These are phyloP conservation scores for Wickerhamiella cacticola DNA, from an alignment of 805 yeast species.

Conservation along the genomic window DNA sequence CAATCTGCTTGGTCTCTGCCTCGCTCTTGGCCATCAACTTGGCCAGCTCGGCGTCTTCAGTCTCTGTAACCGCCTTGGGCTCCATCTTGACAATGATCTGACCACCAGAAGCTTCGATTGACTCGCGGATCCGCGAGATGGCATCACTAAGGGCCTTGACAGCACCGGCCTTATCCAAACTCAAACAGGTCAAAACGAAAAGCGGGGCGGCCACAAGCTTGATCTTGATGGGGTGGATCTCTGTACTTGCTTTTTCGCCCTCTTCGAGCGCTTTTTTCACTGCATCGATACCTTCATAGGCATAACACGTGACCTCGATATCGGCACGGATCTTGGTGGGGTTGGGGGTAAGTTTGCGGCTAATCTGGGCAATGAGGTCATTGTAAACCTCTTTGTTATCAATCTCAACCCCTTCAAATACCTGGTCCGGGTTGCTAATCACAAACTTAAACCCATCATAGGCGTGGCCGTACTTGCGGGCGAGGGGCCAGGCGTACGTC, in stretches of 20 bases:
- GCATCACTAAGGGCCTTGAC: slow-evolving; percentile 67
- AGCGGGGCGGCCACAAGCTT: slow-evolving; percentile 95
- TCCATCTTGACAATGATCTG: slow-evolving; percentile 89
- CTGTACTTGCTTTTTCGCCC: slow-evolving; percentile 76
- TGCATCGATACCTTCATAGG: slow-evolving; percentile 96
- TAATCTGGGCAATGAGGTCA: slow-evolving; percentile 76
- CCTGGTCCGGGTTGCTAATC: slow-evolving; percentile 73
- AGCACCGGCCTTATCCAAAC: slow-evolving; percentile 85
- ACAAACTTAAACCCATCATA: slow-evolving; percentile 95
- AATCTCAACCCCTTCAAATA: slow-evolving; percentile 61
- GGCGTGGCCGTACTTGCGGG: slow-evolving; percentile 91
- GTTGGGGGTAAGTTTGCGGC: slow-evolving; percentile 93
- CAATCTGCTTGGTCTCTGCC: slow-evolving; percentile 72
- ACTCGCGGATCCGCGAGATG: slow-evolving; percentile 58
- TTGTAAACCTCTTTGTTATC: slow-evolving; percentile 65
- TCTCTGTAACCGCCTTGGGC: slow-evolving; percentile 97
- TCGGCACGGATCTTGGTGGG: slow-evolving; percentile 98
- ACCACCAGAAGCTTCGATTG: slow-evolving; percentile 68
- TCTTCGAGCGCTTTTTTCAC: slow-evolving; percentile 77
- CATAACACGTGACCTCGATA: slow-evolving; percentile 91
- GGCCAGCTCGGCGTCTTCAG: slow-evolving; percentile 95
- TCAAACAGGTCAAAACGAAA: slow-evolving; percentile 85
- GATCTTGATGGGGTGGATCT: slow-evolving; percentile 78
- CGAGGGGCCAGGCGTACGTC: slow-evolving; percentile 93
- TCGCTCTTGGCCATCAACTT: slow-evolving; percentile 90